These are phyloP conservation scores for Cryptococcus jaspeensis DNA, from an alignment of 1,284 basidiomycete genomes.

Conservation along the genomic window DNA sequence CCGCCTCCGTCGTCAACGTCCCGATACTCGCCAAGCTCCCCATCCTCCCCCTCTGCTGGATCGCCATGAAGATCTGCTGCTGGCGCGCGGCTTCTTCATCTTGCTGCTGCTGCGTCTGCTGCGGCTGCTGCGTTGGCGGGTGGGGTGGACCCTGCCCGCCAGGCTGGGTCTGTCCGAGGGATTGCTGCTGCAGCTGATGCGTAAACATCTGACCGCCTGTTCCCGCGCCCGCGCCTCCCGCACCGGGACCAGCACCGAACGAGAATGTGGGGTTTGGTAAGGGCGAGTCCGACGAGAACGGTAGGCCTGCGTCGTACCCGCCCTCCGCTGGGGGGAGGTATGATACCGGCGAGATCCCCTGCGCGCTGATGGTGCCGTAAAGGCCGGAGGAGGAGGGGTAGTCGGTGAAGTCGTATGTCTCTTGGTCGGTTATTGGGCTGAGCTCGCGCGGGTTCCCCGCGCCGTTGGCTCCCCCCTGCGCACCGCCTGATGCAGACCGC, in stretches of 20 bases:
- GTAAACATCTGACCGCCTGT: too few species aligned
- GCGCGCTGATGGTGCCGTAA: neutral
- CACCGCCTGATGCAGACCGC: too few species aligned
- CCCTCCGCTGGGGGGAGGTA: constrained; percentile 12
- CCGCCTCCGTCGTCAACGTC: constrained; percentile 25
- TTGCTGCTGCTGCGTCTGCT: neutral
- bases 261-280: constrained; percentile 43
- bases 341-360: constrained; percentile 3
- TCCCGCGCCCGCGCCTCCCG: too few species aligned
- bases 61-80: constrained; percentile 29
- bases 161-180: too few species aligned
- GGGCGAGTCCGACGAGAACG: constrained; percentile 34
- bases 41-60: constrained; percentile 39
- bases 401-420: too few species aligned
- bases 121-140: neutral
- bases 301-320: constrained; percentile 18
- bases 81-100: constrained; percentile 15
- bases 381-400: neutral
- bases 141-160: neutral
- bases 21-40: constrained; percentile 35
- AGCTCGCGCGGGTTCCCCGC: constrained; percentile 23
- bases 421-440: constrained; percentile 41
- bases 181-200: too few species aligned
- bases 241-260: constrained; percentile 27
- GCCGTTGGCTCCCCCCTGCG: too few species aligned